Percentiles rank a stretch among this genome's conserved stretches.
These are phyloP conservation scores for Paxillus rubicundulus DNA, from an alignment of 768 basidiomycete genomes.

Conservation along the genomic window DNA sequence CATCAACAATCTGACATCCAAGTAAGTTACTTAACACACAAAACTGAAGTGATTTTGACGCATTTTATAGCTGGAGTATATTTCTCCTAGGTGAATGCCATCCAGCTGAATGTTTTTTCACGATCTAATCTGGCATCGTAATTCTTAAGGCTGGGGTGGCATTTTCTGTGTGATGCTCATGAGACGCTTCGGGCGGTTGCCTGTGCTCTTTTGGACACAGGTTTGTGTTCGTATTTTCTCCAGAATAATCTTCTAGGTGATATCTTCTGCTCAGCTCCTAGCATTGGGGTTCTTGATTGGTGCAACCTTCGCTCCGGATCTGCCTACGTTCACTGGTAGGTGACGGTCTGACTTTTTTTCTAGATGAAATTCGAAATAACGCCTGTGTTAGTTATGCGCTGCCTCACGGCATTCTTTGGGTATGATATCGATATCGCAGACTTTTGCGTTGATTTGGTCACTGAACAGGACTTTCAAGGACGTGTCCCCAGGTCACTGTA, in stretches of 20 bases:
- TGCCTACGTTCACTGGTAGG: slow-evolving; percentile 47
- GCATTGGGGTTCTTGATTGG: slow-evolving; percentile 48
- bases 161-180: slow-evolving; percentile 29
- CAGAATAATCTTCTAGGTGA: neutral
- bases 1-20: slow-evolving; percentile 53
- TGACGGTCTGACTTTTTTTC: neutral
- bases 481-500: slow-evolving; percentile 53
- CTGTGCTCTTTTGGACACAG: slow-evolving; percentile 33
- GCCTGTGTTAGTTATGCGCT: slow-evolving; percentile 27
- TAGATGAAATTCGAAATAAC: neutral
- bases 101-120: neutral
- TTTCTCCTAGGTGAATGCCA: slow-evolving; percentile 39
- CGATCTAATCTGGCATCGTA: too few relatives aligned
- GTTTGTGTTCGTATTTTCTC: neutral
- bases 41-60: slow-evolving; percentile 1
- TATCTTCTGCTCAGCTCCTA: slow-evolving; percentile 30
- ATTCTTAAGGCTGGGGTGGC: slow-evolving; percentile 28
- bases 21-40: slow-evolving; percentile 14
- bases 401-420: slow-evolving; percentile 33
- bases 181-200: slow-evolving; percentile 29
- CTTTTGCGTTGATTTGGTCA: neutral
- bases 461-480: slow-evolving; percentile 25
- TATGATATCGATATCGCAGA: slow-evolving; percentile 9
- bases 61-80: slow-evolving; percentile 41
- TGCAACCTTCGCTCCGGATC: slow-evolving; percentile 48